phyloP scores from a whole-genome alignment of 192 early-diverging fungal species.

The Backusella morwellensis region DNA sequence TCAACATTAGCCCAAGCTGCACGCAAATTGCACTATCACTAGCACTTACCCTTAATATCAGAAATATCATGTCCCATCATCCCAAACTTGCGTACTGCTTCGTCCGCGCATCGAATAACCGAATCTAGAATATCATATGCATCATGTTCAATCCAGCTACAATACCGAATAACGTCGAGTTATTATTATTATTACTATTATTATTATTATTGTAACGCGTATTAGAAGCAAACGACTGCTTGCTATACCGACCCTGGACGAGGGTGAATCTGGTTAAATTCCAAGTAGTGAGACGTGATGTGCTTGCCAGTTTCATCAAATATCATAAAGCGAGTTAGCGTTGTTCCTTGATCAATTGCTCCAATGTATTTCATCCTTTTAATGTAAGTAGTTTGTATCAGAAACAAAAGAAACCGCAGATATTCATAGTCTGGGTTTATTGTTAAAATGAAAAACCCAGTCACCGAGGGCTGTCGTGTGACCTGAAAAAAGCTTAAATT shows the following conservation, averaged over 20 bases:
- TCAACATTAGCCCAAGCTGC: background rate
- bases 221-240: too few relatives aligned
- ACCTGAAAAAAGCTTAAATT: too few relatives aligned
- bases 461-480: too few relatives aligned
- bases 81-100: conserved; percentile 61
- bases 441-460: too few relatives aligned
- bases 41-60: conserved; percentile 33
- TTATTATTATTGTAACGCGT: background rate
- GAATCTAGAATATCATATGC: conserved; percentile 70
- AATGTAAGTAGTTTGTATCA: background rate
- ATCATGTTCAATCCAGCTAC: conserved; percentile 87
- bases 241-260: conserved; percentile 55
- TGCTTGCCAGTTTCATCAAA: conserved; percentile 75
- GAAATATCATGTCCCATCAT: conserved; percentile 51
- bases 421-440: too few relatives aligned
- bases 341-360: conserved; percentile 93
- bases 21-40: too few relatives aligned
- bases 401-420: background rate
- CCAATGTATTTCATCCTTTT: conserved; percentile 59
- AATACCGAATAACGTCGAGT: background rate
- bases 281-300: conserved; percentile 73
- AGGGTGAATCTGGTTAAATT: conserved; percentile 75
- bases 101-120: conserved; percentile 66
- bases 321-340: conserved; percentile 86
- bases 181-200: background rate